These are phyloP conservation scores for Alternaria sp. DNA, from an alignment of 2,329 filamentous ascomycete species.

Conservation along the genomic window DNA sequence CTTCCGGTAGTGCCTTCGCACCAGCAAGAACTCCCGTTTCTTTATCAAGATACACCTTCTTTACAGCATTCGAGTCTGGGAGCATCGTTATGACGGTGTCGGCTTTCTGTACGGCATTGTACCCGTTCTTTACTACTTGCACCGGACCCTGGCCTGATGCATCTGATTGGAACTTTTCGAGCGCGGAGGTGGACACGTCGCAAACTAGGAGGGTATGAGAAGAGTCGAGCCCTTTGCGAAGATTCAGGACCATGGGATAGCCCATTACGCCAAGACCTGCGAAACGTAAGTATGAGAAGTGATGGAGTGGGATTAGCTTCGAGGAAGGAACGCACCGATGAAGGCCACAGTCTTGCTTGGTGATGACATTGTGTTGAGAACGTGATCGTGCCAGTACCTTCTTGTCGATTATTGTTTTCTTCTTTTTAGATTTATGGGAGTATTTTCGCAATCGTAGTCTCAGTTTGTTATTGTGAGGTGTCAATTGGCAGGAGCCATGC, in stretches of 20 bases:
- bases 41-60: conserved; percentile 51
- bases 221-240: conserved; percentile 44
- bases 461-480: fast-evolving
- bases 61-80: conserved; percentile 46
- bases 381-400: too few species aligned
- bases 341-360: conserved; percentile 32
- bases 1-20: conserved; percentile 39
- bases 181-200: conserved; percentile 48
- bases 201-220: conserved; percentile 45
- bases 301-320: too few species aligned
- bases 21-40: conserved; percentile 50
- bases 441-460: background rate
- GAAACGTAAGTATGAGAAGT: too few species aligned
- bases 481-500: too few species aligned
- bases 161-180: conserved; percentile 49
- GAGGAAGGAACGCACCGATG: conserved; percentile 22
- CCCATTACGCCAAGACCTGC: conserved; percentile 53
- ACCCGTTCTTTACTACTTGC: conserved; percentile 45
- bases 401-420: too few species aligned
- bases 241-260: conserved; percentile 52
- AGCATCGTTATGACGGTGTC: conserved; percentile 53
- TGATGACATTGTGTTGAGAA: conserved; percentile 21
- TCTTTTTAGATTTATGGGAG: too few species aligned
- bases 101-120: conserved; percentile 48
- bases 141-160: conserved; percentile 45